phyloP scores from a whole-genome alignment of 1,139 yeast species.

The Suhomyces ambrosiae region DNA sequence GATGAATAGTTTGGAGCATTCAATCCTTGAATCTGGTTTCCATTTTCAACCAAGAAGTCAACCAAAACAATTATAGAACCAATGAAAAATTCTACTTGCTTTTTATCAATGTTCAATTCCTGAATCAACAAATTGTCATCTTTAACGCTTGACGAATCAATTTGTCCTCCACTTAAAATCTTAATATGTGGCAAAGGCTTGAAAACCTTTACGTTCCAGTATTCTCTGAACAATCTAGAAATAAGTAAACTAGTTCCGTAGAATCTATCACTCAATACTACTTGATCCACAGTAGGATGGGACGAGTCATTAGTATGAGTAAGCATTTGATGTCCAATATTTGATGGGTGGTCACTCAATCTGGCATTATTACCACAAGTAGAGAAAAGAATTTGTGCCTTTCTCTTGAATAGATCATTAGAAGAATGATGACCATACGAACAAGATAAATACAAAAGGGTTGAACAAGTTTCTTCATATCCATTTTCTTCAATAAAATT shows the following conservation, averaged over 20 bases:
- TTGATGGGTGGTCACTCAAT: conserved; percentile 32
- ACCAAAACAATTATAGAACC: conserved; percentile 67
- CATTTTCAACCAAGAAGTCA: conserved; percentile 58
- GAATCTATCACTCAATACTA: conserved; percentile 85
- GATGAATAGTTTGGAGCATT: conserved; percentile 52
- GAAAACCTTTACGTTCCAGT: conserved; percentile 79
- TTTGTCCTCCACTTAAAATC: conserved; percentile 31
- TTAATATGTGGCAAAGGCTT: conserved; percentile 47
- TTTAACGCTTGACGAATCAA: conserved; percentile 46
- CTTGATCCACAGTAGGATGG: conserved; percentile 62
- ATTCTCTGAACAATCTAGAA: conserved; percentile 73
- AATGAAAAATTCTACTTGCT: conserved; percentile 63
- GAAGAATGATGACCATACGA: conserved; percentile 59
- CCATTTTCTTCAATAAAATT: conserved; percentile 53
- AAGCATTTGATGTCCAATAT: conserved; percentile 11
- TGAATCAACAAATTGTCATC: conserved; percentile 47
- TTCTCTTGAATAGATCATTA: conserved; percentile 48
- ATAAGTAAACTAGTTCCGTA: conserved; percentile 86
- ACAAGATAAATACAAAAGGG: conserved; percentile 81
- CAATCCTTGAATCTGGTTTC: conserved; percentile 66
- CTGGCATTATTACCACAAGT: conserved; percentile 59
- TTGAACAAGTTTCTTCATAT: conserved; percentile 78
- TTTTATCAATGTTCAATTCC: conserved; percentile 52
- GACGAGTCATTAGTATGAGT: conserved; percentile 13
- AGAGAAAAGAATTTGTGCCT: conserved; percentile 54